phyloP scores from a whole-genome alignment of 257 asterid genomes.

The Solanum lycopersicoides region DNA sequence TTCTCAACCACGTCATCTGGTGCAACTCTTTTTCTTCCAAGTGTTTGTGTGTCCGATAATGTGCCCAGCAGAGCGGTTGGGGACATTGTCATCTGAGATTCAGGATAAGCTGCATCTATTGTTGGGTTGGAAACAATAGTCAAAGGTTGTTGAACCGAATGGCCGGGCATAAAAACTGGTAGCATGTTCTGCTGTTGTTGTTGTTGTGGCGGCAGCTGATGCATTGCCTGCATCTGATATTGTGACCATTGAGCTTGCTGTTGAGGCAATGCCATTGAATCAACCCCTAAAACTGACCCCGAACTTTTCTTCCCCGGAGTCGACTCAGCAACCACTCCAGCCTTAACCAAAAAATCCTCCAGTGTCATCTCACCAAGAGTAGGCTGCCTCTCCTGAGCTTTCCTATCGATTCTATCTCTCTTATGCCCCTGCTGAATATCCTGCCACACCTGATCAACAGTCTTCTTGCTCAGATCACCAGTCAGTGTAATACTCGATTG shows the following conservation, averaged over 20 bases:
- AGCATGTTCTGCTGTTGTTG: slow-evolving; percentile 11
- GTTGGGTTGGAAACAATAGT: slow-evolving; percentile 36
- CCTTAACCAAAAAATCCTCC: slow-evolving; percentile 91
- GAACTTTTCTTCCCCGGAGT: slow-evolving; percentile 12
- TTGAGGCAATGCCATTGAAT: slow-evolving; percentile 15
- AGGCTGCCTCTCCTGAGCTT: not conserved
- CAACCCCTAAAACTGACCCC: slow-evolving; percentile 27
- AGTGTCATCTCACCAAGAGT: slow-evolving; percentile 84
- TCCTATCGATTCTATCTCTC: slow-evolving; percentile 43
- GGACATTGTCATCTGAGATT: slow-evolving; percentile 49
- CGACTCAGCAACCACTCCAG: slow-evolving; percentile 79
- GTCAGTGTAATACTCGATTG: slow-evolving; percentile 41
- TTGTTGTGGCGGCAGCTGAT: slow-evolving; percentile 28
- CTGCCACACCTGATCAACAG: slow-evolving; percentile 95
- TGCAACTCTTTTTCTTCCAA: slow-evolving; percentile 65
- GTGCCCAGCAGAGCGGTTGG: slow-evolving; percentile 50
- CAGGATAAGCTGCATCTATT: slow-evolving; percentile 44
- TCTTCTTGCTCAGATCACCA: slow-evolving; percentile 72
- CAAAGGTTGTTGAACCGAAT: slow-evolving; percentile 21
- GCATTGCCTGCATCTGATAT: slow-evolving; percentile 34
- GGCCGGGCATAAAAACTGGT: slow-evolving; percentile 48
- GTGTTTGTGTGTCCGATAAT: slow-evolving; percentile 59
- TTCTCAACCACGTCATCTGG: slow-evolving; percentile 71
- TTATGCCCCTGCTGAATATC: slow-evolving; percentile 69
- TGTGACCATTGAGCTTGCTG: slow-evolving; percentile 57